Base-by-base conservation (phyloP, 2,329 filamentous ascomycete species). In the Lecanicillium sp. region DNA sequence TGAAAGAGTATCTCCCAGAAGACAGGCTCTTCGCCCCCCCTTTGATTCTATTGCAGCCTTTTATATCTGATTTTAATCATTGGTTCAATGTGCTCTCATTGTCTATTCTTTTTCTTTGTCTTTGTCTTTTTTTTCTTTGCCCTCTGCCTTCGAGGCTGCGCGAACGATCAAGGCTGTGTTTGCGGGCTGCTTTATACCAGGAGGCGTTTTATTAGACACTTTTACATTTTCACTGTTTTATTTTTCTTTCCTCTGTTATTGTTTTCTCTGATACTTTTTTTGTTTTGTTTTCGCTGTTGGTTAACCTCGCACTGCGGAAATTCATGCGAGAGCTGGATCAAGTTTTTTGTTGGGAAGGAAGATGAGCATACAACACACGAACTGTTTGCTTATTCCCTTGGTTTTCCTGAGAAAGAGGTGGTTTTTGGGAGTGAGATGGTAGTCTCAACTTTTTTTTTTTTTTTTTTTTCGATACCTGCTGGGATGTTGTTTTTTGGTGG, bases 181-280 rank as follows among this genome's bases (percentile, higher is more conserved):
- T n/a, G n/a, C n/a, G n/a, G n/a, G 27, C 23, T 14, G 29, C 11
- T 36, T 47, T 26, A 29, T 43, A 15, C 17, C 40, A 9, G 35
- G 44, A 39, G 4, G 44, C 44, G 35, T 46, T 39, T 39, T 39
- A 40, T 20, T 29, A 19, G 32, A 36, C 41, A 29, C 21, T 29
- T 46, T 8, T 30, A n/a, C n/a, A n/a, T 44, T 44, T 21, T 39
- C 17, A 10, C 15, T 37, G 20, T 38, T 37, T 33, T 29, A 17
- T 49, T 23, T 39, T 24, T 50, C 19, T 48, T 44, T 48, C 33
- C 14, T 44, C 30, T 35, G 21, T 44, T n/a, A n/a, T n/a, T n/a
- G n/a, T n/a, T n/a, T n/a, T n/a, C n/a, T n/a, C n/a, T n/a, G n/a
- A n/a, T n/a, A n/a, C n/a, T n/a, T n/a, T 20, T 26, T 7, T 10